Conservation (phyloP, 2,329 filamentous ascomycete genomes). For the Torrubiella hemipterigena region DNA sequence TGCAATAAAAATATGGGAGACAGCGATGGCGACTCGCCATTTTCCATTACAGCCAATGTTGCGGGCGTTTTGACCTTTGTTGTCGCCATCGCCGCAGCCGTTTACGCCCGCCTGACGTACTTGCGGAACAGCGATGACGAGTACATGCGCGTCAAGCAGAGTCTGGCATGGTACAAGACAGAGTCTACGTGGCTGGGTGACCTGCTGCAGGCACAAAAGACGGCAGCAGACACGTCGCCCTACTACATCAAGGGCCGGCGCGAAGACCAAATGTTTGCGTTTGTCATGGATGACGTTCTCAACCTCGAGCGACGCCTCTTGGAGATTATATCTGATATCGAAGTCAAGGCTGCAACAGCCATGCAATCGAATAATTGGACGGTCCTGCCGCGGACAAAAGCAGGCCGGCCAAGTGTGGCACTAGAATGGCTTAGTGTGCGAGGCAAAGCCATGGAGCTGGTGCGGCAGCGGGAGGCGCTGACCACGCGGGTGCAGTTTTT, state of each 20-base stretch:
- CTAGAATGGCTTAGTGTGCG: slow-evolving; percentile 32
- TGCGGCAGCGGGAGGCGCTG: slow-evolving; percentile 31
- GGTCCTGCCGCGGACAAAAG: slow-evolving; percentile 22
- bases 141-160: slow-evolving; percentile 33
- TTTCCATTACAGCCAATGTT: slow-evolving; percentile 30
- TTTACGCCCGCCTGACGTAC: slow-evolving; percentile 31
- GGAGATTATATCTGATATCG: slow-evolving; percentile 31
- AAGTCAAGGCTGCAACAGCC: slow-evolving; percentile 14
- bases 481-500: slow-evolving; percentile 33
- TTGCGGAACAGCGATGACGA: slow-evolving; percentile 33
- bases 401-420: slow-evolving; percentile 23
- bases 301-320: slow-evolving; percentile 30
- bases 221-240: slow-evolving; percentile 5
- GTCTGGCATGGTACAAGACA: slow-evolving; percentile 35
- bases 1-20: slow-evolving; percentile 11
- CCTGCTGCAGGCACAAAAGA: slow-evolving; percentile 17
- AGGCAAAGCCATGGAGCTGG: slow-evolving; percentile 30
- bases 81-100: slow-evolving; percentile 28
- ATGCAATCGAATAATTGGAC: slow-evolving; percentile 19
- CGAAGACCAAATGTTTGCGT: slow-evolving; percentile 34
- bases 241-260: slow-evolving; percentile 5
- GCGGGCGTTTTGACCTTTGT: slow-evolving; percentile 35
- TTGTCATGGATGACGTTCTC: slow-evolving; percentile 33
- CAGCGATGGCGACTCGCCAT: slow-evolving; percentile 25
- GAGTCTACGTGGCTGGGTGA: slow-evolving; percentile 32